Evolutionary conservation across 2,329 filamentous ascomycete genomes (phyloP), one percentile per base, ranked within the genome.

Genomic region (Neofusicoccum kwambonambiense): DNA sequence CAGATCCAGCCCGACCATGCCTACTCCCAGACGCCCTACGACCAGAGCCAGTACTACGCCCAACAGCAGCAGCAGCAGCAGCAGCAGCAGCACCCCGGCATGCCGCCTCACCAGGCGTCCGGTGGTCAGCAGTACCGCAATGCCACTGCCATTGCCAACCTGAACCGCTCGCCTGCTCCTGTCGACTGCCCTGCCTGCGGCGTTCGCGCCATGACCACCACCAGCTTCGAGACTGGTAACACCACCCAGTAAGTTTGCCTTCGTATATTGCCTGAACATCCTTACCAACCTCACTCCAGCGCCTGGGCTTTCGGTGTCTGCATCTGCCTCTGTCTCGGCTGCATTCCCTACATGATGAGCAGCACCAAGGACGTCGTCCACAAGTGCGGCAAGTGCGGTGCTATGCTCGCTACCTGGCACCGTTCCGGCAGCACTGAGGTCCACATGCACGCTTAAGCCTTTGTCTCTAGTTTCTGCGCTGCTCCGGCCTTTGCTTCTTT

Each of bases 101-200:
- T 74, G 74, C 73, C 72, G 5, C 73, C 73, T 2, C 74, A 76
- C 63, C 74, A 76, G 60, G 71, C 71, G 56, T 67, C 69, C 42
- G 75, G 74, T n/a, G 69, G 71, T 2, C 60, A 57, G 42, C 64
- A 66, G 37, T 78, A 75, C 70, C 76, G 77, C 64, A 77, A 65
- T 62, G 74, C 71, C 1, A 77, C 74, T 0, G 75, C 76, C 2
- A 72, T 78, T 45, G 70, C 73, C 9, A 70, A 61, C 37, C 60
- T 78, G 31, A 69, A 70, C 44, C 69, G 76, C 5, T 72, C 70
- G 1, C 73, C 81, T 1, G 77, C 78, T 5, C 80, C 80, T 0
- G 80, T 80, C 1, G 81, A 83, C 66, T 84, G 82, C 68, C 82
- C 81, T 0, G 73, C 75, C 3, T 84, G 82, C 52, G 77, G 78